phyloP scores from a whole-genome alignment of 139 green algal genomes.

The Tetratostichococcus sp. region DNA sequence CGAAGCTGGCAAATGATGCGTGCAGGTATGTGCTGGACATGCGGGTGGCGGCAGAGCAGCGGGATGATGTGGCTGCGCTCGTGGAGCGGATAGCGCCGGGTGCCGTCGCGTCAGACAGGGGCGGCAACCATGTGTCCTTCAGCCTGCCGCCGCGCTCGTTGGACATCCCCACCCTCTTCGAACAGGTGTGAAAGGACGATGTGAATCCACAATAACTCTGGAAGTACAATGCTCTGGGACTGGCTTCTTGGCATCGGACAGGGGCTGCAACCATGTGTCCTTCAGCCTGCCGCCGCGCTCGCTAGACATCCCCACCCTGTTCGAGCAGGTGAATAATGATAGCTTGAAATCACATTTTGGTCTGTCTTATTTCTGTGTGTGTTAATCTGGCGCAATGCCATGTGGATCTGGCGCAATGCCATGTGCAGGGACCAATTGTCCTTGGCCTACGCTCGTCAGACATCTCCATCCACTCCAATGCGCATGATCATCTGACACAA shows the following conservation, averaged over 20 bases:
- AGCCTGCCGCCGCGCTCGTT: slow-evolving; percentile 13
- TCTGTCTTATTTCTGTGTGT: too few relatives aligned
- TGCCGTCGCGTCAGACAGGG: not conserved
- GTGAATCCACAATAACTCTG: slow-evolving; percentile 4
- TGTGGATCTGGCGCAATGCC: too few relatives aligned
- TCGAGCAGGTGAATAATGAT: slow-evolving; percentile 20
- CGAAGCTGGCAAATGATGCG: too few relatives aligned
- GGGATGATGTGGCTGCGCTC: slow-evolving; percentile 11
- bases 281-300: slow-evolving; percentile 21
- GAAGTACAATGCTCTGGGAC: slow-evolving; percentile 5
- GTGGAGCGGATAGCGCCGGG: not conserved
- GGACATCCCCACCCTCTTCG: slow-evolving; percentile 34
- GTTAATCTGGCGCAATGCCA: too few relatives aligned
- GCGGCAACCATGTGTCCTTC: slow-evolving; percentile 13
- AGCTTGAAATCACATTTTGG: too few relatives aligned
- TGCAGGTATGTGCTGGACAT: slow-evolving; percentile 30
- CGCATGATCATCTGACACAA: too few relatives aligned
- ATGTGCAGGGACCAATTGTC: too few relatives aligned
- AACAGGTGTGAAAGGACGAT: not conserved
- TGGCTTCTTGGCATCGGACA: not conserved
- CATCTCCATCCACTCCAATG: too few relatives aligned
- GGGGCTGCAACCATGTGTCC: slow-evolving; percentile 1
- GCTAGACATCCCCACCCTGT: slow-evolving; percentile 27
- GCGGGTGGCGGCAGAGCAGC: slow-evolving; percentile 3
- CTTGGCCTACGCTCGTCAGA: too few relatives aligned